These are phyloP conservation scores for Colletotrichum abscissum DNA, from an alignment of 2,329 filamentous ascomycete genomes.

Conservation along the genomic window DNA sequence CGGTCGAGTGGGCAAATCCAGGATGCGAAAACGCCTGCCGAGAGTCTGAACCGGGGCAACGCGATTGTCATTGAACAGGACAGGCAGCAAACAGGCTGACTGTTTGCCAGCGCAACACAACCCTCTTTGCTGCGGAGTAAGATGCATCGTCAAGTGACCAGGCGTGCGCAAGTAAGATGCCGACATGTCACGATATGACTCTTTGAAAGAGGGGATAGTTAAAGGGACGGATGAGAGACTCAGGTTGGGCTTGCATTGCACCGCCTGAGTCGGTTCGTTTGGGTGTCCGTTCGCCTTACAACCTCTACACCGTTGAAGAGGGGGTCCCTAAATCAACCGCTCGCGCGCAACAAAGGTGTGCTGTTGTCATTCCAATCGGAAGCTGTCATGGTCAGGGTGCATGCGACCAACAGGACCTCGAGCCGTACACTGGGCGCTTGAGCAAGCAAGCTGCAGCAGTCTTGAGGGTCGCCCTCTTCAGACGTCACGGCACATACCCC, in stretches of 20 bases:
- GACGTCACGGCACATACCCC: slow-evolving; percentile 31
- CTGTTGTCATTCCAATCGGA: slow-evolving; percentile 22
- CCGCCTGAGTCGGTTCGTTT: slow-evolving; percentile 10
- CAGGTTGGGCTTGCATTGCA: slow-evolving; percentile 25
- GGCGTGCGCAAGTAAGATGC: slow-evolving; percentile 32
- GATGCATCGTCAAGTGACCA: slow-evolving; percentile 32
- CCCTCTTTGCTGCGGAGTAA: slow-evolving; percentile 30
- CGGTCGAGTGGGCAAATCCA: slow-evolving; percentile 10
- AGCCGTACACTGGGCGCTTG: slow-evolving; percentile 10
- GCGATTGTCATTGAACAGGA: slow-evolving; percentile 11
- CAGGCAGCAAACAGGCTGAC: slow-evolving; percentile 27
- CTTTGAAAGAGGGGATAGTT: slow-evolving; percentile 10
- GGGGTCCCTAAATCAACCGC: background rate
- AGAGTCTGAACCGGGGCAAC: slow-evolving; percentile 21
- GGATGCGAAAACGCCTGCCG: slow-evolving; percentile 7
- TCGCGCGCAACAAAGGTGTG: background rate
- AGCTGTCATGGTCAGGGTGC: slow-evolving; percentile 24
- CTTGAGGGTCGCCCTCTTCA: slow-evolving; percentile 26
- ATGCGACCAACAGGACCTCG: slow-evolving; percentile 17
- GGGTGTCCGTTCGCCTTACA: slow-evolving; percentile 17
- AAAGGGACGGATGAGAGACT: slow-evolving; percentile 10
- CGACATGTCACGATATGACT: slow-evolving; percentile 36
- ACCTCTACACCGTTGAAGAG: slow-evolving; percentile 7
- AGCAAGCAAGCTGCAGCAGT: slow-evolving; percentile 31
- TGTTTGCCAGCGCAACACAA: slow-evolving; percentile 31